Percentiles rank a stretch among this genome's conserved stretches.
These are phyloP conservation scores for Taxawa tesnikishii DNA, from an alignment of 2,329 filamentous ascomycete genomes.

Conservation along the genomic window DNA sequence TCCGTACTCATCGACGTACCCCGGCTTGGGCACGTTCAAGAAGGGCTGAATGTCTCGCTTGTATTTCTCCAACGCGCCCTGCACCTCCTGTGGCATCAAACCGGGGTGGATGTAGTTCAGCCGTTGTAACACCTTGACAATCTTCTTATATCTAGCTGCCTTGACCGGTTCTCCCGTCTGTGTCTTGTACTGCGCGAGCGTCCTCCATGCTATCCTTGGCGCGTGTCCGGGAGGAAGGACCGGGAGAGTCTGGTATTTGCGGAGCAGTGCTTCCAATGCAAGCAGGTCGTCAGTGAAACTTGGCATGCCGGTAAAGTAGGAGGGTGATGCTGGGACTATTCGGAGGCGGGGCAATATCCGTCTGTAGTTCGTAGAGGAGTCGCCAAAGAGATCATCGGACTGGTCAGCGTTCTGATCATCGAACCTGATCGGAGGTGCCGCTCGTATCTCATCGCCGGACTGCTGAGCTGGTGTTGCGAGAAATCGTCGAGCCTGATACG, in stretches of 20 bases:
- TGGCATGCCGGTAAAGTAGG: slow-evolving; percentile 87
- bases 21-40: slow-evolving; percentile 49
- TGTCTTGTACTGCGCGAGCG: slow-evolving; percentile 61
- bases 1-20: slow-evolving; percentile 62
- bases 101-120: slow-evolving; percentile 76
- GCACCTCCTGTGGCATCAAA: slow-evolving; percentile 60
- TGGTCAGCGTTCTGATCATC: slow-evolving; percentile 4
- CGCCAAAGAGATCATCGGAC: slow-evolving; percentile 7
- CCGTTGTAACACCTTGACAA: slow-evolving; percentile 63
- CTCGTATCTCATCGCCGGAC: slow-evolving; percentile 12
- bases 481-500: slow-evolving; percentile 12
- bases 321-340: slow-evolving; percentile 69
- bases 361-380: slow-evolving; percentile 5
- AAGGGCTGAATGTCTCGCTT: slow-evolving; percentile 63
- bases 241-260: slow-evolving; percentile 63
- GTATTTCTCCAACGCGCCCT: slow-evolving; percentile 53
- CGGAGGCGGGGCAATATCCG: slow-evolving; percentile 38
- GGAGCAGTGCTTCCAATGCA: slow-evolving; percentile 56
- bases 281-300: slow-evolving; percentile 79
- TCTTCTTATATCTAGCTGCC: slow-evolving; percentile 64
- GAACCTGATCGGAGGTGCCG: slow-evolving; percentile 15
- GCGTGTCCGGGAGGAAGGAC: slow-evolving; percentile 52
- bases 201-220: slow-evolving; percentile 69
- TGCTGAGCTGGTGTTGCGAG: slow-evolving; percentile 15
- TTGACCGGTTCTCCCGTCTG: slow-evolving; percentile 61